phyloP scores from a whole-genome alignment of 345 rosid species.

The Zanthoxylum bungeanum region DNA sequence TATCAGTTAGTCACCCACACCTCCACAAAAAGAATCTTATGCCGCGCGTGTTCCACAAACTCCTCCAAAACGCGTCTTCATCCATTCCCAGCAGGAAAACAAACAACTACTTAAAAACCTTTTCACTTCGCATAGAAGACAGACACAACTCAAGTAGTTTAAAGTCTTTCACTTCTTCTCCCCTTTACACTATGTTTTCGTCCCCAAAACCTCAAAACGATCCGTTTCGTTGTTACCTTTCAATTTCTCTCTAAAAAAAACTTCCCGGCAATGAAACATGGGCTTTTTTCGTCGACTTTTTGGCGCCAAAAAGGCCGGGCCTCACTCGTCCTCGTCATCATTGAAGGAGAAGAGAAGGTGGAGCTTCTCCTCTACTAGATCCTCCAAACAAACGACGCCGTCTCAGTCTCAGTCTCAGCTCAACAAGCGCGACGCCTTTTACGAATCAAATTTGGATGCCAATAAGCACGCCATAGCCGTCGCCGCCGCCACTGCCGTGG shows the following conservation, averaged over 20 bases:
- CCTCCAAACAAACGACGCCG: conserved; percentile 35
- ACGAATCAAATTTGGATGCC: conserved; percentile 42
- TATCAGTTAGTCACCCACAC: background rate
- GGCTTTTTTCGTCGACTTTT: conserved; percentile 79
- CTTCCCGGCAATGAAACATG: conserved; percentile 45
- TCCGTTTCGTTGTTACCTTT: background rate
- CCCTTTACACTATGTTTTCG: background rate
- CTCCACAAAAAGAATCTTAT: background rate
- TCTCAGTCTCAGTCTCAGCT: conserved; percentile 19
- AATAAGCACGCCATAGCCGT: conserved; percentile 84
- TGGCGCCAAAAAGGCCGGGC: conserved; percentile 39
- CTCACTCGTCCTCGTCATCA: conserved; percentile 7
- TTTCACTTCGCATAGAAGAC: background rate
- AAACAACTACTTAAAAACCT: background rate
- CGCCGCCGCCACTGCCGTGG: conserved; percentile 89
- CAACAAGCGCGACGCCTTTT: conserved; percentile 7
- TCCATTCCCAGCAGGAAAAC: background rate
- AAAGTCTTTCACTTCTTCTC: background rate
- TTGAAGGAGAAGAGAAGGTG: conserved; percentile 46
- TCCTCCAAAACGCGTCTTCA: background rate
- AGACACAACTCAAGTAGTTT: no score
- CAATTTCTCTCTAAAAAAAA: background rate
- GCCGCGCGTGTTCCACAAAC: conserved; percentile 5
- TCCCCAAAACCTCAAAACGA: background rate
- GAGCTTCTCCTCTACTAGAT: conserved; percentile 58